Conservation (phyloP, 1,284 basidiomycete species). For the Cryptococcus neoformans region DNA sequence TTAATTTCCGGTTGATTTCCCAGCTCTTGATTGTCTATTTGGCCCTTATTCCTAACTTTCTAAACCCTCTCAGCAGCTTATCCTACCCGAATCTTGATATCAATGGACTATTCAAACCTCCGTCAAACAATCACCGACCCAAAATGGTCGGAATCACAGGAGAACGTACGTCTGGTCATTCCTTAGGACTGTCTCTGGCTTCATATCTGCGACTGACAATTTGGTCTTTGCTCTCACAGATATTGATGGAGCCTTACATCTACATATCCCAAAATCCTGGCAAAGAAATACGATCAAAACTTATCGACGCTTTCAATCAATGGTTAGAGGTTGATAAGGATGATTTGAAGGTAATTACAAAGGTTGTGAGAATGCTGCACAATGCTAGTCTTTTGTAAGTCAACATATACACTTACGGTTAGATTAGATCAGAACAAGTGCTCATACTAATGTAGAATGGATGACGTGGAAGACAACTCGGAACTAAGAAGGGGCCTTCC, state of each 20-base stretch:
- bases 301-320: conserved; percentile 91
- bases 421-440: background rate
- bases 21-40: too few species aligned
- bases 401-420: background rate
- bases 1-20: too few species aligned
- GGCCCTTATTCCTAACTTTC: too few species aligned
- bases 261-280: conserved; percentile 85
- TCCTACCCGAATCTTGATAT: too few species aligned
- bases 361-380: conserved; percentile 89
- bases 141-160: conserved; percentile 47
- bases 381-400: conserved; percentile 85
- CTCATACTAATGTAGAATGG: conserved; percentile 60
- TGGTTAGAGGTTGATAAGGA: conserved; percentile 81
- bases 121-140: conserved; percentile 18
- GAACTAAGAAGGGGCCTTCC: conserved; percentile 80
- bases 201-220: background rate
- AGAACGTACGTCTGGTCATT: conserved; percentile 34
- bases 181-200: background rate
- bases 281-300: conserved; percentile 84
- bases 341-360: conserved; percentile 69
- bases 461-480: conserved; percentile 96
- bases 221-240: conserved; percentile 40
- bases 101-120: conserved; percentile 32
- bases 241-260: conserved; percentile 83
- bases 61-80: too few species aligned